A percentile compares a stretch with the other conserved stretches of the same genome.
phyloP scores from a whole-genome alignment of 2,329 filamentous ascomycete genomes.

The Fusarium sacchari region DNA sequence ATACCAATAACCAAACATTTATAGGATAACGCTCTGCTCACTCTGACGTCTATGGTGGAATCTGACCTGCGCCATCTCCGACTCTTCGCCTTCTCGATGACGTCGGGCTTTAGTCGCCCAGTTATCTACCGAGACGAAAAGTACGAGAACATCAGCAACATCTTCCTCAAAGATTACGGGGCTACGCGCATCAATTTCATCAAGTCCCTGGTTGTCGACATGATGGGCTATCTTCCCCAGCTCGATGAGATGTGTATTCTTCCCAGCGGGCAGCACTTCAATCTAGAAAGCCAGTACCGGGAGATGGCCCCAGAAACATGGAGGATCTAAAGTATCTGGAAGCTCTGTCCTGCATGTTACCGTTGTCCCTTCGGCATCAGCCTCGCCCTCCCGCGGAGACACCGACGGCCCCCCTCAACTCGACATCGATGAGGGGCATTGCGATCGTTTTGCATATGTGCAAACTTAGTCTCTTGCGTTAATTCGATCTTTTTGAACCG shows the following conservation, averaged over 20 bases:
- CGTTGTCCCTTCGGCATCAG: neutral
- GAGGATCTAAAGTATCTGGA: neutral
- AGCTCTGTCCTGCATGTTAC: neutral
- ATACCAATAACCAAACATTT: neutral
- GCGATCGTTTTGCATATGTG: neutral
- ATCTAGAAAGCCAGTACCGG: neutral
- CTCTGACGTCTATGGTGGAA: neutral
- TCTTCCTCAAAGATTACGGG: neutral
- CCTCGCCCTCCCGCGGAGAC: neutral
- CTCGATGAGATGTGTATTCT: neutral
- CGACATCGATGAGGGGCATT: neutral
- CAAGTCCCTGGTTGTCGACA: neutral
- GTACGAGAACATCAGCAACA: neutral
- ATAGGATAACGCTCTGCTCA: neutral
- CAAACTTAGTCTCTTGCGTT: neutral
- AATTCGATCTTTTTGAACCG: neutral
- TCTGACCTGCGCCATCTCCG: neutral
- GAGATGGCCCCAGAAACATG: neutral
- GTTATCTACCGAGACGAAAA: neutral
- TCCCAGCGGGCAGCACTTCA: neutral
- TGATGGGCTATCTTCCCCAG: neutral
- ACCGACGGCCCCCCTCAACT: neutral
- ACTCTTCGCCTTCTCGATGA: neutral
- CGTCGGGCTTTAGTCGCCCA: rapidly evolving
- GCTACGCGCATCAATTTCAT: neutral